Evolutionary conservation across 176 grass and related monocot genomes (phyloP), one percentile per base, ranked within the genome.

Genomic region (Oryza glaberrima): DNA sequence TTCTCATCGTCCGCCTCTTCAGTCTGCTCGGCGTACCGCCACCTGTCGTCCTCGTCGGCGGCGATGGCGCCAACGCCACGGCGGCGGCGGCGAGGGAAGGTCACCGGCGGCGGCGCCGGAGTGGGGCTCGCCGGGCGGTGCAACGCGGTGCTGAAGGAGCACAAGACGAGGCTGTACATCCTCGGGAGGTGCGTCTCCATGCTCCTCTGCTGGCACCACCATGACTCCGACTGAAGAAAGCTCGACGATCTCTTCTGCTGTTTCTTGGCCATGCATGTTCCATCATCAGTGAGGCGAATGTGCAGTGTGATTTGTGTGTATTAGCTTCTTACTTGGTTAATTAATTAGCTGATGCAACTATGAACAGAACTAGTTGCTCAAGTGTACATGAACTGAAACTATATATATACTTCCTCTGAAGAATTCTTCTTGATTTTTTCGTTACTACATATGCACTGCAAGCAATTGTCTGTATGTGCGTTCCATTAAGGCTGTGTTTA

Each of bases 81-180:
- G 1, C 80, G 32, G 1, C 80, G 32, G 61, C 90, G 52, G 72
- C 40, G 5, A 23, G 22, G 30, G 77, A 78, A 44, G 82, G 65
- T 70, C 0, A 0, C 0, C 1, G 60, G 17, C 34, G 4, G 3
- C 28, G 81, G 77, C 26, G 82, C 72, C 0, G 74, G 41, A 73
- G 51, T 56, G 56, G 56, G 46, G 72, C 72, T 44, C 41, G 40
- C 25, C 22, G 71, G 87, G 11, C 73, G 91, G 69, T 97, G 94
- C 87, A 45, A 81, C 66, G 74, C 85, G 16, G 74, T 91, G 91
- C 87, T 97, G 71, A 97, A 97, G 91, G 75, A 90, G 90, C 94
- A 97, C 83, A 94, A 94, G 89, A 97, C 94, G 32, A 79, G 91
- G 80, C 81, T 97, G 69, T 97, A 97, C 86, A 97, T 97, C 72